Base-by-base conservation (phyloP, 345 rosid species). In the Linum lewisii region DNA sequence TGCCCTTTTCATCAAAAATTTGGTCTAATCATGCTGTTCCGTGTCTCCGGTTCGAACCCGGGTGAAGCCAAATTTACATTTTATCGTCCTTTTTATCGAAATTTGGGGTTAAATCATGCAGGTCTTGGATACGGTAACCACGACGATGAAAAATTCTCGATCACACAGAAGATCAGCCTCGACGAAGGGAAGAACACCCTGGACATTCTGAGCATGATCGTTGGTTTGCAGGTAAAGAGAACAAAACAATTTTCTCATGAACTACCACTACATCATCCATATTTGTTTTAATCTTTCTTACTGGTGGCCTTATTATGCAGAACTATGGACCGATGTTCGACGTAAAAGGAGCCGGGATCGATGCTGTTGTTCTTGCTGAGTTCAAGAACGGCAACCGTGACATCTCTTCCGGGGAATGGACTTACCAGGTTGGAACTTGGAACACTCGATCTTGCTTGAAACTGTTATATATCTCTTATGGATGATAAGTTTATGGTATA, bases 251-350 rank as follows among this genome's bases (percentile, higher is more conserved):
- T 38, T 38, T 38, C 2, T 38, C 45, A 38, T 38, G 45, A 26
- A 7, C 45, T 38, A 34, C 38, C 38, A 34, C 45, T 38, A 38
- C 0, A 8, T 38, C 11, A 5, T 15, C 45, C 45, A 38, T 38
- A 38, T 13, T 38, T 8, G 45, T 38, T 38, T 38, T 15, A 2
- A 10, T 10, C 11, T 15, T 38, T 38, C 11, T 38, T 2, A 38
- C 16, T 38, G 45, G 4, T 34, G 50, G 5, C 7, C 60, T 38
- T 2, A 2, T 38, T 6, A 1, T 53, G 53, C 68, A 84, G 90
- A 81, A 84, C 51, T 84, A 64, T 2, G 90, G 90, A 21, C 83
- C 85, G 3, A 79, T 83, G 83, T 84, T 84, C 49, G 90, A 81
- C 54, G 60, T 76, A 60, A 69, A 69, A 63, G 86, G 82, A 53